Percentiles rank a stretch among this genome's conserved stretches.
These are phyloP conservation scores for Melaleuca quinquenervia DNA, from an alignment of 345 rosid species.

Conservation along the genomic window DNA sequence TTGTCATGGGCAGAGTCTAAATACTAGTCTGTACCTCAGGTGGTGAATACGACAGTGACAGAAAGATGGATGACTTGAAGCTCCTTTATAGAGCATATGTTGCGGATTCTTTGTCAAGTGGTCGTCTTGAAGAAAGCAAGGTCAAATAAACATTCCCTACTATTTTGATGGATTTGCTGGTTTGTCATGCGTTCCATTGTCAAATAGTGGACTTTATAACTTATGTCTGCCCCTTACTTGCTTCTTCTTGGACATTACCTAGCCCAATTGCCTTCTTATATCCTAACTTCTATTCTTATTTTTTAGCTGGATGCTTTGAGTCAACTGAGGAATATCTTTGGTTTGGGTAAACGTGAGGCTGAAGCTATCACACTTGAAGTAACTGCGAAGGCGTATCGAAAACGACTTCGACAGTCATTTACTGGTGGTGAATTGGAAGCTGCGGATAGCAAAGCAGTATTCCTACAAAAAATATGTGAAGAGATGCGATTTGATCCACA, in stretches of 20 bases:
- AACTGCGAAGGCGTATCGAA: constrained; percentile 81
- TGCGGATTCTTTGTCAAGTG: constrained; percentile 70
- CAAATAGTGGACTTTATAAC: background rate
- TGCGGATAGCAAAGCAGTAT: constrained; percentile 91
- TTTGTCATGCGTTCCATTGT: background rate
- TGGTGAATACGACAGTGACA: constrained; percentile 74
- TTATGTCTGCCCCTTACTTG: background rate
- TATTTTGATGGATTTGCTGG: background rate
- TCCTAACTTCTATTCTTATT: background rate
- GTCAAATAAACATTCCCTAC: constrained; percentile 18
- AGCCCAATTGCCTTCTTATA: background rate
- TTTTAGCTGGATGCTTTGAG: constrained; percentile 61
- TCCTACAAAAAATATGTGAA: constrained; percentile 80
- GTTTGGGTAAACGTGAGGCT: constrained; percentile 82
- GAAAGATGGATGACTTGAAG: constrained; percentile 87
- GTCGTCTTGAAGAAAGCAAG: constrained; percentile 70
- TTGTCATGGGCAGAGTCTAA: background rate
- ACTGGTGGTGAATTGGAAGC: constrained; percentile 74
- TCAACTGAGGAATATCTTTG: constrained; percentile 80
- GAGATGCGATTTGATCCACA: constrained; percentile 79
- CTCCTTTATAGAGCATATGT: constrained; percentile 83
- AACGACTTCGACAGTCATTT: constrained; percentile 63
- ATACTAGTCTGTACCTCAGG: constrained; percentile 26
- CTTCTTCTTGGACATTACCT: background rate
- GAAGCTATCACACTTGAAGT: constrained; percentile 68